phyloP scores from a whole-genome alignment of 352 stramenopile species.

The Phytophthora citrophthora region DNA sequence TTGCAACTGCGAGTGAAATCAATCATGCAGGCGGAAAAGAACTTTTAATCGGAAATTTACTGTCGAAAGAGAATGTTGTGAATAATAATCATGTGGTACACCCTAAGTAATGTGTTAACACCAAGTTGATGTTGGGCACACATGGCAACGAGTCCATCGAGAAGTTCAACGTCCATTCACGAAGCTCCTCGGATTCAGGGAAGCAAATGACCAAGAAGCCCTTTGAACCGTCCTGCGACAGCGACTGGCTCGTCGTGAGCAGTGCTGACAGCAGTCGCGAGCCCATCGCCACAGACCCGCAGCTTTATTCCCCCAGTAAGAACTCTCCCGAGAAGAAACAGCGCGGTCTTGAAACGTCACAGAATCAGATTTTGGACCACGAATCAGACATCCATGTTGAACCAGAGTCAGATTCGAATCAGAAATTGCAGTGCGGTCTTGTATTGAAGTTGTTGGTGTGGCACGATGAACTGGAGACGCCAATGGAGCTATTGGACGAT shows the following conservation, averaged over 20 bases:
- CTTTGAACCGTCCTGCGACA: conserved; percentile 9
- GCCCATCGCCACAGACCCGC: neutral
- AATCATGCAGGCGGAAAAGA: too few species aligned
- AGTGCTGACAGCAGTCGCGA: conserved; percentile 9
- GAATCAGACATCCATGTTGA: neutral
- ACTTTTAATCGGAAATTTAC: too few species aligned
- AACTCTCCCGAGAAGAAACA: neutral
- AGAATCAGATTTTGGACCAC: conserved; percentile 25
- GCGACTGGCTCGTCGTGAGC: conserved; percentile 34
- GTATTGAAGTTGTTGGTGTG: conserved; percentile 37
- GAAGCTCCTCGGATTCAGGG: conserved; percentile 5
- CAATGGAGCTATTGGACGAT: conserved; percentile 28
- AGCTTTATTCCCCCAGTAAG: neutral
- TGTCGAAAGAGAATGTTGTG: too few species aligned
- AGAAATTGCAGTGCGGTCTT: conserved; percentile 4
- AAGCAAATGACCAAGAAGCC: conserved; percentile 11
- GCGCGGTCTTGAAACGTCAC: conserved; percentile 16
- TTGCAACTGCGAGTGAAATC: too few species aligned
- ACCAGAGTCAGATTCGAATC: conserved; percentile 21
- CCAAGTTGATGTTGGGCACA: conserved; percentile 13
- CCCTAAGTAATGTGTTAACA: conserved; percentile 5
- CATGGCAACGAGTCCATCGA: neutral
- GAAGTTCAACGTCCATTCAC: conserved; percentile 34
- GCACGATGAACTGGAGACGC: conserved; percentile 23
- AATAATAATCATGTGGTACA: neutral